Base-by-base conservation (phyloP, 2,329 filamentous ascomycete genomes). In the Epicoccum sorghinum region DNA sequence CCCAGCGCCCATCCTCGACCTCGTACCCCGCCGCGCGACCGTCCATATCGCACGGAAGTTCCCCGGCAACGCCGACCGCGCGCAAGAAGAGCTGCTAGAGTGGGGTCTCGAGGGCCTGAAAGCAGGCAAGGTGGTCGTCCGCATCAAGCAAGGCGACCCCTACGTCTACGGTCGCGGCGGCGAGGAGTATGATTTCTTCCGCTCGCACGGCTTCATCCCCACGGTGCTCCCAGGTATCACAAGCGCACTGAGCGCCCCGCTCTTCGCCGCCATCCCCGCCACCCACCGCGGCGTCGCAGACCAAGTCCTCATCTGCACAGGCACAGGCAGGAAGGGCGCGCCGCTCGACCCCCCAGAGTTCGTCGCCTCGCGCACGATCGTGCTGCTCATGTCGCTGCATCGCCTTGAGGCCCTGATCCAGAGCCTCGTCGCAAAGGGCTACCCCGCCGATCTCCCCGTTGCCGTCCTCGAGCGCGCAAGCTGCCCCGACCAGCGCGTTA, bases 31-130 rank as follows among this genome's bases (percentile, higher is more conserved):
- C 32, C 86, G 93, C 48, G 96, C 93, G 7, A 88, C 89, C 8
- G 88, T 98, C 10, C 87, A 91, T 66, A 99, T 99, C 65, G 93
- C 95, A 4, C 89, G 93, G 68, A 99, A 99, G 74, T 99, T 99
- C 76, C 95, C 95, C 0, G 95, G 95, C 22, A 98, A 99, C 75
- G 95, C 95, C 36, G 95, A 99, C 65, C 86, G 86, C 39, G 95
- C 95, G 0, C 95, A 99, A 72, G 87, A 93, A 68, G 95, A 99
- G 75, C 86, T 99, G 4, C 83, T 96, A 3, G 82, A 87, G 47
- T 83, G 91, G 65, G 95, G 91, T 0, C 80, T 96, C 2, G 84
- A 85, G 3, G 91, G 86, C 2, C 66, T 89, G 18, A 77, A 81
- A 42, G 78, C 81, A 18, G 95, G 95, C 10, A 86, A 90, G 71